Base-by-base conservation (phyloP, 306 rosid species). In the Cyclanthera cordifolia region DNA sequence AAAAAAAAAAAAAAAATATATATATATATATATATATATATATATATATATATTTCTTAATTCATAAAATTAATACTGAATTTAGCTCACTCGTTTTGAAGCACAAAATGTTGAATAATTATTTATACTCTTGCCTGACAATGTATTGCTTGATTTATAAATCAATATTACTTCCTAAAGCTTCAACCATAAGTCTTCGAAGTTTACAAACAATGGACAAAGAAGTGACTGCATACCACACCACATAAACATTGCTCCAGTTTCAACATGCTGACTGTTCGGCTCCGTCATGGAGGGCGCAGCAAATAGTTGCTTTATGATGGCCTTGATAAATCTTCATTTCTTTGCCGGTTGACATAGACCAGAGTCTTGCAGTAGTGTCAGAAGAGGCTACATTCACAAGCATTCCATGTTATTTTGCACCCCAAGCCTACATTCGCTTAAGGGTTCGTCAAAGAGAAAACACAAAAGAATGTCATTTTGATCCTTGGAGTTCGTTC, bases 201-300 rank as follows among this genome's bases (percentile, higher is more conserved):
- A 28, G 41, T 20, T 61, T 61, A 61, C 49, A 61, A 17, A 61
- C 5, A 1, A 32, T 32, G 68, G 50, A 39, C 24, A 39, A 61
- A n/a, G 41, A 32, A 11, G 67, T 60, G 49, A n/a, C 67, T 34
- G 67, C 49, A 60, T 37, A 60, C 46, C 14, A 0, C 46, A 34
- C 13, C 1, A 8, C 37, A 32, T 59, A 19, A 57, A 16, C 23
- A 8, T 17, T 4, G 16, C 23, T 5, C 43, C 55, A 50, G 56
- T 34, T 67, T 90, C 80, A 93, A 21, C 83, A 74, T 5, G 90
- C 15, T 19, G 87, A 70, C 24, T 91, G 90, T 74, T 93, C 96
- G 17, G 99, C 99, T 58, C 99, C 96, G 66, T 93, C 99, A 46
- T 93, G 95, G 13, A 90, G 87, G 39, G 99, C 99, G 82, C 97